These are phyloP conservation scores for Ascochyta koolunga DNA, from an alignment of 2,329 filamentous ascomycete species.

Conservation along the genomic window DNA sequence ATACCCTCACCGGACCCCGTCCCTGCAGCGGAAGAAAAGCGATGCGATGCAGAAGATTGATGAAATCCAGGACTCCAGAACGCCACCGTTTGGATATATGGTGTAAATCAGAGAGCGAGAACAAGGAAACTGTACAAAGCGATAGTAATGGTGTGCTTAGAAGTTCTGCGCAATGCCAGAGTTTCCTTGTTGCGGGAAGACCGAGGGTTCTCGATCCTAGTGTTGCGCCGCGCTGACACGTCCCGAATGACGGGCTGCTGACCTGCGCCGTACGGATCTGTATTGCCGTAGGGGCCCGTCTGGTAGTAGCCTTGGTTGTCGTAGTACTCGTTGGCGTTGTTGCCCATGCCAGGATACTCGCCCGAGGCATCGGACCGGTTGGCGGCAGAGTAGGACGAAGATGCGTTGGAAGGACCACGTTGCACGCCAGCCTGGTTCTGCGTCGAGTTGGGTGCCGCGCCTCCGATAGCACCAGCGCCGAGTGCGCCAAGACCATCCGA, in stretches of 20 bases:
- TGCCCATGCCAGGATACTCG: constrained; percentile 57
- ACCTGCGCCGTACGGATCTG: constrained; percentile 59
- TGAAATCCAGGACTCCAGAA: constrained; percentile 11
- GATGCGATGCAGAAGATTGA: constrained; percentile 11
- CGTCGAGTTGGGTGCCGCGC: constrained; percentile 63
- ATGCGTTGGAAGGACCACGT: constrained; percentile 92
- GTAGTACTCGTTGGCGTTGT: constrained; percentile 58
- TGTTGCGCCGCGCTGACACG: constrained; percentile 89
- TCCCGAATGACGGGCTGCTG: constrained; percentile 86
- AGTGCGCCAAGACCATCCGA: constrained; percentile 84
- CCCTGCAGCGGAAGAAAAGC: constrained; percentile 17
- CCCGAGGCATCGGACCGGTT: constrained; percentile 71
- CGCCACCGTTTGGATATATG: constrained; percentile 19
- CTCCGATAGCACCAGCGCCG: constrained; percentile 59
- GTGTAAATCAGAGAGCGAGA: constrained; percentile 9
- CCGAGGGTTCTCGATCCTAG: constrained; percentile 87
- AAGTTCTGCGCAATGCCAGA: constrained; percentile 98
- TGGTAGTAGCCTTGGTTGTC: constrained; percentile 63
- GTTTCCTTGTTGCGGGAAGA: constrained; percentile 87
- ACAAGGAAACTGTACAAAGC: constrained; percentile 9
- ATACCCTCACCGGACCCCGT: constrained; percentile 12
- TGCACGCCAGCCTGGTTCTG: constrained; percentile 72
- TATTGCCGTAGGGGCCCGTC: constrained; percentile 61
- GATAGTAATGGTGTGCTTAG: constrained; percentile 51
- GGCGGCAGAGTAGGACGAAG: constrained; percentile 88